Evolutionary conservation across 169 alveolate genomes (phyloP).

Genomic region (Cryptosporidium canis): DNA sequence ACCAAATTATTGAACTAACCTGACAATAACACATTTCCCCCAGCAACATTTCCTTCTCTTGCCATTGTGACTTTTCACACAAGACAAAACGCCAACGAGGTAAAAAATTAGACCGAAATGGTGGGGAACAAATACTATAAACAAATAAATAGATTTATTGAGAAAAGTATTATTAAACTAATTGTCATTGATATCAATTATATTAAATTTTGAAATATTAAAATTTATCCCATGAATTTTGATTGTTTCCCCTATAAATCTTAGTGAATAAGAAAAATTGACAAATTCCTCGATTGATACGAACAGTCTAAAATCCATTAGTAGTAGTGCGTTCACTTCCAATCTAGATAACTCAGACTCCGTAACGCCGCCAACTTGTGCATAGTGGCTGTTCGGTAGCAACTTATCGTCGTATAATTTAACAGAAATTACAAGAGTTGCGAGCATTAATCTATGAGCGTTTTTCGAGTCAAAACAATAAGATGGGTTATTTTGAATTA

Average conservation of each 20-base stretch:
- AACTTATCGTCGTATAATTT: slow-evolving; percentile 57
- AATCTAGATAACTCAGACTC: slow-evolving; percentile 24
- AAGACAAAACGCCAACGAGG: slow-evolving; percentile 72
- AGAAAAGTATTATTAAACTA: not conserved
- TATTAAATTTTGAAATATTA: not conserved
- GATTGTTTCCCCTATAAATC: slow-evolving; percentile 4
- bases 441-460: slow-evolving; percentile 48
- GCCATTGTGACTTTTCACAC: slow-evolving; percentile 43
- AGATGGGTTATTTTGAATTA: slow-evolving; percentile 43
- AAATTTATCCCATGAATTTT: not conserved
- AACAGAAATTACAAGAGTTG: slow-evolving; percentile 29
- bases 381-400: slow-evolving; percentile 24
- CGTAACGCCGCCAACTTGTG: slow-evolving; percentile 62
- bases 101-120: not conserved
- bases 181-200: not conserved
- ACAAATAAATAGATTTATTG: not conserved
- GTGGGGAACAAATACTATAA: not conserved
- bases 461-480: slow-evolving; percentile 26
- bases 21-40: not conserved
- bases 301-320: slow-evolving; percentile 17
- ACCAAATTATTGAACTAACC: not conserved
- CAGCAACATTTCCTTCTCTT: not conserved
- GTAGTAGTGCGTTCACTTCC: slow-evolving; percentile 19
- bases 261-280: slow-evolving; percentile 17
- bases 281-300: slow-evolving; percentile 53